Evolutionary conservation across 2,329 filamentous ascomycete species (phyloP).

Genomic region (Microsporum ferrugineum): DNA sequence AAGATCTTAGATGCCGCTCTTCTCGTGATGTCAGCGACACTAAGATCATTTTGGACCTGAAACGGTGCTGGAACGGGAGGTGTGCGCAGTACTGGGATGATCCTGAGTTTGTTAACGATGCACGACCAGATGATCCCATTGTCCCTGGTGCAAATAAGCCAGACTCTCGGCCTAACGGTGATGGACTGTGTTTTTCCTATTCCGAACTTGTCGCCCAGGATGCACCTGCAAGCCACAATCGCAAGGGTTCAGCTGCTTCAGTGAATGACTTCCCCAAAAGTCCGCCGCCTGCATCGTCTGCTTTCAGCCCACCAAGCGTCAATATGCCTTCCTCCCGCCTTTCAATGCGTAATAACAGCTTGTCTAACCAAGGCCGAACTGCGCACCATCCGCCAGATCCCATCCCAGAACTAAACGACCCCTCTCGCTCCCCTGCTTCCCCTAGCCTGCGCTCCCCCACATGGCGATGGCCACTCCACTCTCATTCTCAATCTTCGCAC

Average conservation of each 20-base stretch:
- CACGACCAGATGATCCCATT: constrained; percentile 56
- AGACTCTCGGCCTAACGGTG: constrained; percentile 36
- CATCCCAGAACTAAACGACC: constrained; percentile 20
- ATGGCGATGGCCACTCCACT: constrained; percentile 36
- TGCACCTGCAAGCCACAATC: not conserved
- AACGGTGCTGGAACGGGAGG: constrained; percentile 91
- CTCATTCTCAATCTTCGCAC: constrained; percentile 16
- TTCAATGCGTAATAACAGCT: not conserved
- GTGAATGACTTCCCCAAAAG: constrained; percentile 23
- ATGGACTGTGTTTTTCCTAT: not conserved
- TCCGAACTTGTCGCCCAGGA: not conserved
- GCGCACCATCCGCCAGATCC: constrained; percentile 35
- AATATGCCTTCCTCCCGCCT: constrained; percentile 19
- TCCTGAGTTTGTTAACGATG: constrained; percentile 51
- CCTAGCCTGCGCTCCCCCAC: constrained; percentile 22
- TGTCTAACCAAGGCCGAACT: constrained; percentile 22
- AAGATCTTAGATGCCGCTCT: constrained; percentile 40
- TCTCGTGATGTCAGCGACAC: constrained; percentile 52
- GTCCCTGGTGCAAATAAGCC: constrained; percentile 58
- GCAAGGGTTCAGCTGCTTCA: not conserved
- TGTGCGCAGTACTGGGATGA: constrained; percentile 84
- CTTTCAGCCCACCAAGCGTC: not conserved
- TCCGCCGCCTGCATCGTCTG: not conserved
- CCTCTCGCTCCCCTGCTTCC: constrained; percentile 21
- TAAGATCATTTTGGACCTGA: constrained; percentile 86